Conservation (phyloP, 2,329 filamentous ascomycete species). For the Fonsecaea pugnacius region DNA sequence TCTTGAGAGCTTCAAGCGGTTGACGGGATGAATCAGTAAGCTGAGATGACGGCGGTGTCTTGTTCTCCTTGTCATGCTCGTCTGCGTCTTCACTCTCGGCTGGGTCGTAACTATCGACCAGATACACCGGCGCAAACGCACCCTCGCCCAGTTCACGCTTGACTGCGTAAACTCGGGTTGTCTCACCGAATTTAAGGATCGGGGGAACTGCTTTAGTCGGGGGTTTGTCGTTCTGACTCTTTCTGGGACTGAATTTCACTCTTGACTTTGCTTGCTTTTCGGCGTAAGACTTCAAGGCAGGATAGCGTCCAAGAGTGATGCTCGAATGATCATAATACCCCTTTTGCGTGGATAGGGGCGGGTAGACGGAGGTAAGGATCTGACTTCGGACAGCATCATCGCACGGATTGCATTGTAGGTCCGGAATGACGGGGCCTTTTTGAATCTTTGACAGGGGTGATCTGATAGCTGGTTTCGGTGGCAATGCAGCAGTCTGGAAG, state of each 20-base stretch:
- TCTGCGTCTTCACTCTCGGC: conserved; percentile 50
- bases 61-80: conserved; percentile 54
- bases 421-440: conserved; percentile 73
- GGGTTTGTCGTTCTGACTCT: conserved; percentile 61
- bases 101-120: conserved; percentile 74
- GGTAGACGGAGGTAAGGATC: conserved; percentile 75
- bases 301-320: conserved; percentile 66
- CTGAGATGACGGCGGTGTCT: conserved; percentile 46
- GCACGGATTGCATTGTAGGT: conserved; percentile 85
- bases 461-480: conserved; percentile 34
- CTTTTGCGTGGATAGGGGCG: conserved; percentile 72
- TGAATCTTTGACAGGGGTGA: conserved; percentile 43
- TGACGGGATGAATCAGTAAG: conserved; percentile 54
- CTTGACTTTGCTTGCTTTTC: conserved; percentile 63
- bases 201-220: conserved; percentile 64
- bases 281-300: conserved; percentile 80
- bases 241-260: conserved; percentile 44
- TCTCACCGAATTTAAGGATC: conserved; percentile 69
- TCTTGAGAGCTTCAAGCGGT: conserved; percentile 83
- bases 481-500: conserved; percentile 20
- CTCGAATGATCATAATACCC: conserved; percentile 78
- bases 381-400: conserved; percentile 73
- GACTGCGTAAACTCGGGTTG: conserved; percentile 71
- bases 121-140: conserved; percentile 92
- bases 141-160: conserved; percentile 87